Conservation (phyloP, 352 stramenopile species). For the Pythium monospermum region DNA sequence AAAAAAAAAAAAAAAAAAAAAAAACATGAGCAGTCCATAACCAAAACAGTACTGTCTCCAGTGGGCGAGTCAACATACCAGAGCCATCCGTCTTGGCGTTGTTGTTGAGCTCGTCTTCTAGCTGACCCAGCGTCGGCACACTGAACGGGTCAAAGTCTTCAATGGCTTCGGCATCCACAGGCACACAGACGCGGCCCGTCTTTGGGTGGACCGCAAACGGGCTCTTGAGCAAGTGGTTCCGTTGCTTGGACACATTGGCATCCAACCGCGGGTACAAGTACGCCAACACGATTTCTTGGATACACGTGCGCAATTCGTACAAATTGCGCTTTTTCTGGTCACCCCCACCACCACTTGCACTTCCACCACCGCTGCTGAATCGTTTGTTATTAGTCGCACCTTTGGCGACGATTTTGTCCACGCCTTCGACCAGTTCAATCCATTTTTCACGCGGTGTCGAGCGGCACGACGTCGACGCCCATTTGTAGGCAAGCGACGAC, state of each 20-base stretch:
- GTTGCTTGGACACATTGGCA: constrained; percentile 99
- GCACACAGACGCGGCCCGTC: constrained; percentile 97
- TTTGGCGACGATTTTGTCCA: constrained; percentile 64
- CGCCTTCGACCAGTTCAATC: constrained; percentile 66
- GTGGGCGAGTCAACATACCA: constrained; percentile 22
- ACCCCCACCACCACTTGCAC: constrained; percentile 16
- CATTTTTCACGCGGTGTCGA: constrained; percentile 86
- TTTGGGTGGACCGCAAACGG: constrained; percentile 99
- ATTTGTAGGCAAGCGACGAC: constrained; percentile 51
- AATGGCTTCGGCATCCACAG: constrained; percentile 84
- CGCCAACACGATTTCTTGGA: constrained; percentile 94
- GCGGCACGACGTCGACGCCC: constrained; percentile 38
- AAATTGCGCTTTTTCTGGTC: constrained; percentile 69
- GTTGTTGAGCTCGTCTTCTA: constrained; percentile 82
- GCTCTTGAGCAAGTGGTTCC: constrained; percentile 99
- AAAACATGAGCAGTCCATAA: neutral
- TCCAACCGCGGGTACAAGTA: constrained; percentile 98
- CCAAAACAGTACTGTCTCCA: too few species aligned
- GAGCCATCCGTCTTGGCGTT: constrained; percentile 24
- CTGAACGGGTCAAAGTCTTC: constrained; percentile 84
- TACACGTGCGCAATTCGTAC: constrained; percentile 80
- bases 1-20: neutral
- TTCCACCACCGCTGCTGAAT: too few species aligned
- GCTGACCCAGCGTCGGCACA: constrained; percentile 79
- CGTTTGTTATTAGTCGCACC: constrained; percentile 46